A percentile compares a stretch with the other conserved stretches of the same genome.
These are phyloP conservation scores for Phytophthora fragariaefolia DNA, from an alignment of 352 stramenopile genomes.

Conservation along the genomic window DNA sequence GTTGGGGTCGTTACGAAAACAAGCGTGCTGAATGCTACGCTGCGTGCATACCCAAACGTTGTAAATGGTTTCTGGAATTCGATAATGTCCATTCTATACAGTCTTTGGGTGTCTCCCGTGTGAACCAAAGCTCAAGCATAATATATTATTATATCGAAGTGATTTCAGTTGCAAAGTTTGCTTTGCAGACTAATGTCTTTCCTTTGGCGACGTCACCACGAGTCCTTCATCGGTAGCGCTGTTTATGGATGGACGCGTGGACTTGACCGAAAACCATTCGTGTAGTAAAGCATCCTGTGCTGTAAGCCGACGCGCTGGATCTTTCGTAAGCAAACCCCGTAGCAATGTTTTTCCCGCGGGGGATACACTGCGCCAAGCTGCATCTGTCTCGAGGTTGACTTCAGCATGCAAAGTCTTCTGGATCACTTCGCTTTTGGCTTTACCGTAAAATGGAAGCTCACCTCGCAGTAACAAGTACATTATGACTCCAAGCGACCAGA, in stretches of 20 bases:
- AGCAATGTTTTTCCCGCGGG: constrained; percentile 68
- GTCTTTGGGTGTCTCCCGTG: too few species aligned
- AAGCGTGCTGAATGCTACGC: too few species aligned
- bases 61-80: too few species aligned
- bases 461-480: constrained; percentile 92
- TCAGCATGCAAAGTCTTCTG: constrained; percentile 91
- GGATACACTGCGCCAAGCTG: constrained; percentile 65
- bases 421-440: constrained; percentile 93
- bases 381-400: constrained; percentile 79
- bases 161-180: too few species aligned
- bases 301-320: constrained; percentile 79
- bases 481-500: constrained; percentile 94
- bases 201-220: constrained; percentile 6
- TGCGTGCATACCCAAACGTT: too few species aligned
- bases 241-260: constrained; percentile 34
- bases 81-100: too few species aligned
- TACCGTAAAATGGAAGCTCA: constrained; percentile 92
- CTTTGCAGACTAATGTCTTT: constrained; percentile 16
- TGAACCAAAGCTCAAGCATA: not conserved
- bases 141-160: too few species aligned
- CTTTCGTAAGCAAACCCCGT: constrained; percentile 85
- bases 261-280: constrained; percentile 74
- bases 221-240: constrained; percentile 2
- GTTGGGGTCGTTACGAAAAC: too few species aligned
- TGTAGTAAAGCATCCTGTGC: constrained; percentile 82